phyloP scores from a whole-genome alignment of 768 basidiomycete species.

The Arthromyces matolae region DNA sequence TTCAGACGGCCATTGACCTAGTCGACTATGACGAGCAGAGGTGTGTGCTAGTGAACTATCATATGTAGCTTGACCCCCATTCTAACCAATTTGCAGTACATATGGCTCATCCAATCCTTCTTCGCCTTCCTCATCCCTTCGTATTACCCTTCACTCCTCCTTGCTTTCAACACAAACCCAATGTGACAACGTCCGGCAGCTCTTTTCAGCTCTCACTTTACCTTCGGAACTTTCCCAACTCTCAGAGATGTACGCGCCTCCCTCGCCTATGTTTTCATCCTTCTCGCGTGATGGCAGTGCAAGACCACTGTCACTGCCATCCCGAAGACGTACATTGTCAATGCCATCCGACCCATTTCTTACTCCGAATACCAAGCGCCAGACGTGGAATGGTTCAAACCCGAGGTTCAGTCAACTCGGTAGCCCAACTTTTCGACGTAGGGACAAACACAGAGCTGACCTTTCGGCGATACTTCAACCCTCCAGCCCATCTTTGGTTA shows the following conservation, averaged over 20 bases:
- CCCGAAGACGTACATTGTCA: constrained; percentile 27
- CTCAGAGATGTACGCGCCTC: constrained; percentile 85
- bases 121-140: constrained; percentile 54
- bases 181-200: constrained; percentile 77
- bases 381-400: constrained; percentile 76
- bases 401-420: constrained; percentile 45
- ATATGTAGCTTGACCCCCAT: constrained; percentile 9
- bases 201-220: constrained; percentile 72
- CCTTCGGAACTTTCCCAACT: constrained; percentile 72
- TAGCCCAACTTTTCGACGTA: constrained; percentile 41
- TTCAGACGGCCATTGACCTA: constrained; percentile 62
- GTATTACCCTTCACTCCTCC: constrained; percentile 68
- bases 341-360: constrained; percentile 19
- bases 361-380: constrained; percentile 45
- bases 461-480: constrained; percentile 43
- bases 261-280: constrained; percentile 43
- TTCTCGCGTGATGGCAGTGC: constrained; percentile 9
- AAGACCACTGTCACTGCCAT: constrained; percentile 41
- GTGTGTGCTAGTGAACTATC: constrained; percentile 35
- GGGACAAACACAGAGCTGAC: constrained; percentile 55
- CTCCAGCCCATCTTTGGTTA: constrained; percentile 14
- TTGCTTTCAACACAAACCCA: constrained; percentile 75
- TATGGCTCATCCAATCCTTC: constrained; percentile 40
- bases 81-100: constrained; percentile 21
- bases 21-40: constrained; percentile 70